Evolutionary conservation across 306 rosid genomes (phyloP).

Genomic region (Pyrus pyrifolia): DNA sequence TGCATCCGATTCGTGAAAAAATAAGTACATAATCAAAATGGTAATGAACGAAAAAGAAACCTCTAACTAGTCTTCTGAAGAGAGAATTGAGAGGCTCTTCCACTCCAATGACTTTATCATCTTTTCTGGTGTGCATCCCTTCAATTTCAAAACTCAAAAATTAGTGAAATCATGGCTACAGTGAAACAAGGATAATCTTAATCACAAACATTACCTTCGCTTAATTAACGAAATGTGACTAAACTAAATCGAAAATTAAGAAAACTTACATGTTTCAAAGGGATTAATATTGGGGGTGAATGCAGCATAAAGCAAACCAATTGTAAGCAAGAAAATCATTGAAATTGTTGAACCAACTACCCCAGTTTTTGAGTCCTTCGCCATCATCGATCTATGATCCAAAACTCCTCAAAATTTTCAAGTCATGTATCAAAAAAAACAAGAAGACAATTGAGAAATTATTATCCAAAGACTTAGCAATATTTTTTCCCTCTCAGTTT

Average conservation of each 20-base stretch:
- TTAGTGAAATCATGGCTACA: neutral
- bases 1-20: too few species aligned
- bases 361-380: neutral
- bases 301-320: constrained; percentile 14
- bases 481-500: neutral
- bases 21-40: too few species aligned
- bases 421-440: neutral
- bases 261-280: neutral
- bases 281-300: neutral
- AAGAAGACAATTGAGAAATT: neutral
- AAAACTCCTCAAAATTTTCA: neutral
- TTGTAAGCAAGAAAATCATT: neutral
- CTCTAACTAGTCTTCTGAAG: constrained; percentile 27
- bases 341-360: constrained; percentile 15
- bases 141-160: neutral
- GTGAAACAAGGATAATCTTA: neutral
- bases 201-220: neutral
- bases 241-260: neutral
- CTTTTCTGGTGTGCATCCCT: constrained; percentile 16
- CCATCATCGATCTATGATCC: constrained; percentile 15
- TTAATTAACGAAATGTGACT: neutral
- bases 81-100: constrained; percentile 9
- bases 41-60: neutral
- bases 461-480: neutral
- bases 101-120: neutral